These are phyloP conservation scores for Teratosphaeria destructans DNA, from an alignment of 2,329 filamentous ascomycete genomes.

Conservation along the genomic window DNA sequence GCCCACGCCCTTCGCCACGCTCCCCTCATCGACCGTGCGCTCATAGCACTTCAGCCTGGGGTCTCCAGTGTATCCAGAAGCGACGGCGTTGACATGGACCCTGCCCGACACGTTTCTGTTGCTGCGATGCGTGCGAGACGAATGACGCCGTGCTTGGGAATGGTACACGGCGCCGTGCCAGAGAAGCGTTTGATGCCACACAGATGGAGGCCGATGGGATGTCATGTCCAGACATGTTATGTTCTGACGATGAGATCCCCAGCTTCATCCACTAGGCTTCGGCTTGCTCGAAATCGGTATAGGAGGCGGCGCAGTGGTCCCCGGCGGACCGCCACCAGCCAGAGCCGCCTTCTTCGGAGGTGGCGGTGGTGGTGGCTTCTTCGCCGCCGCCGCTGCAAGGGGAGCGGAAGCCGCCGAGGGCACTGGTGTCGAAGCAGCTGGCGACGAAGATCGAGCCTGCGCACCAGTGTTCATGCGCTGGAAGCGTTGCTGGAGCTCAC, in stretches of 20 bases:
- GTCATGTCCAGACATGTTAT: background rate
- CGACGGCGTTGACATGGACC: slow-evolving; percentile 12
- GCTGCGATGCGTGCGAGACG: slow-evolving; percentile 13
- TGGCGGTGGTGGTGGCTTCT: slow-evolving; percentile 46
- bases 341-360: slow-evolving; percentile 47
- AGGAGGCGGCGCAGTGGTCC: slow-evolving; percentile 38
- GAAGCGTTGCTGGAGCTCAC: slow-evolving; percentile 60
- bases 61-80: slow-evolving; percentile 22
- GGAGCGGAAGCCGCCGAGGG: too few species aligned
- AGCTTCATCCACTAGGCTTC: slow-evolving; percentile 4
- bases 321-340: slow-evolving; percentile 12
- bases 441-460: slow-evolving; percentile 5
- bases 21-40: background rate
- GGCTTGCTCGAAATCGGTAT: slow-evolving; percentile 50
- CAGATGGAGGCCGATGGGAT: slow-evolving; percentile 25
- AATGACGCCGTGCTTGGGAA: slow-evolving; percentile 16
- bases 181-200: slow-evolving; percentile 25
- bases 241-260: background rate
- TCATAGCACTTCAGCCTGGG: slow-evolving; percentile 22
- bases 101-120: slow-evolving; percentile 9
- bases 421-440: slow-evolving; percentile 8
- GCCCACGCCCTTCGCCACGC: background rate
- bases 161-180: slow-evolving; percentile 3
- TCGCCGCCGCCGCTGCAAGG: slow-evolving; percentile 26
- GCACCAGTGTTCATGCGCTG: slow-evolving; percentile 34